Evolutionary conservation across 306 rosid genomes (phyloP).

Genomic region (Canavalia gladiata): DNA sequence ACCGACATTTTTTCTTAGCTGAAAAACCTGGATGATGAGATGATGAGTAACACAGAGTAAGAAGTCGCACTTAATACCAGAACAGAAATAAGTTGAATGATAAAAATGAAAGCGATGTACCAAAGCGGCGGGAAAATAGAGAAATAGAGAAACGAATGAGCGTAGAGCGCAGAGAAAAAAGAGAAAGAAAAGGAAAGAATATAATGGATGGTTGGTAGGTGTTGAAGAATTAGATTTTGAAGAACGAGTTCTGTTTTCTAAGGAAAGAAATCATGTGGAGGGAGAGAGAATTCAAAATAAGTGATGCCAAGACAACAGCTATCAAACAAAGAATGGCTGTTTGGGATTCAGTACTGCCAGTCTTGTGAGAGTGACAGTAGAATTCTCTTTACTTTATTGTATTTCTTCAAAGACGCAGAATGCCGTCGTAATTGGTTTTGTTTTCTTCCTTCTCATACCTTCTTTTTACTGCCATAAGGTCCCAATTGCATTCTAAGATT

Average conservation of each 20-base stretch:
- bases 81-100: not conserved
- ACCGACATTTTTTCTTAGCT: conserved; percentile 63
- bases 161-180: conserved; percentile 2
- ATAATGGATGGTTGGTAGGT: not conserved
- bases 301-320: conserved; percentile 93
- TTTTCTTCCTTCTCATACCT: not conserved
- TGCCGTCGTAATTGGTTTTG: conserved; percentile 49
- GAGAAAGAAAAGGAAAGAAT: not conserved
- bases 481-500: conserved; percentile 3
- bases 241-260: not conserved
- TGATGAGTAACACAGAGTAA: no score
- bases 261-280: not conserved
- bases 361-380: conserved; percentile 42
- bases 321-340: conserved; percentile 71
- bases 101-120: conserved; percentile 44
- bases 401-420: conserved; percentile 30
- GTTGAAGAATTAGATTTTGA: conserved; percentile 21
- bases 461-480: conserved; percentile 2
- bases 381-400: conserved; percentile 42
- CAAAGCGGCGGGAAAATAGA: conserved; percentile 43
- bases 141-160: conserved; percentile 36
- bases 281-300: conserved; percentile 57
- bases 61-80: no score
- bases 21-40: conserved; percentile 15
- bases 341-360: conserved; percentile 62